Percentiles rank a stretch among this genome's conserved stretches.
Conservation (phyloP, 768 basidiomycete species). For the Hortiboletus flavorubellus region DNA sequence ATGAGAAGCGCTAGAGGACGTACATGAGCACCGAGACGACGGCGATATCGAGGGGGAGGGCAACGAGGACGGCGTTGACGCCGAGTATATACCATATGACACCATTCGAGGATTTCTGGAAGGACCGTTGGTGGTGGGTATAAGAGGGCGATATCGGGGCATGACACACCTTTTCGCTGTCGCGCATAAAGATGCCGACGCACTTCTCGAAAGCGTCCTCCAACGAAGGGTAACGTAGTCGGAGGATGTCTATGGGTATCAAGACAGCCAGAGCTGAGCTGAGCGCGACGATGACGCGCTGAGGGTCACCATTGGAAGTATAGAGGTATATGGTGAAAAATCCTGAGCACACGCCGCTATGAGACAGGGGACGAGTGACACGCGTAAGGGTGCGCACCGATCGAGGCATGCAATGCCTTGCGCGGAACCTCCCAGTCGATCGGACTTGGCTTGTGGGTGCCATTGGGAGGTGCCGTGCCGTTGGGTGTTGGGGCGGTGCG, state of each 20-base stretch:
- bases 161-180: slow-evolving; percentile 66
- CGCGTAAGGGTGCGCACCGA: slow-evolving; percentile 53
- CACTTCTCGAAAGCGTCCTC: slow-evolving; percentile 66
- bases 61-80: slow-evolving; percentile 67
- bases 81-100: slow-evolving; percentile 89
- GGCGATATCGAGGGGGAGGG: slow-evolving; percentile 84
- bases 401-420: slow-evolving; percentile 83
- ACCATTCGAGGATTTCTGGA: slow-evolving; percentile 67
- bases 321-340: slow-evolving; percentile 65
- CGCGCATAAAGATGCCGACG: slow-evolving; percentile 86
- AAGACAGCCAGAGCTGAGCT: slow-evolving; percentile 65
- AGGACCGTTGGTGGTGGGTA: neutral
- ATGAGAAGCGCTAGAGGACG: slow-evolving; percentile 27
- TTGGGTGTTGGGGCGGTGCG: slow-evolving; percentile 8
- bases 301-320: slow-evolving; percentile 43
- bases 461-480: slow-evolving; percentile 3
- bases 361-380: slow-evolving; percentile 5
- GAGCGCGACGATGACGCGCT: slow-evolving; percentile 57
- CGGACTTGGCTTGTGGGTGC: slow-evolving; percentile 10
- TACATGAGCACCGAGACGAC: slow-evolving; percentile 89
- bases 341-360: slow-evolving; percentile 36
- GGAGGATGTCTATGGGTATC: slow-evolving; percentile 69
- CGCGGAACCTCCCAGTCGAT: slow-evolving; percentile 90
- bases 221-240: slow-evolving; percentile 62
- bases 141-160: neutral